Conservation (phyloP, 169 alveolate species). For the Cryptosporidium tyzzeri region DNA sequence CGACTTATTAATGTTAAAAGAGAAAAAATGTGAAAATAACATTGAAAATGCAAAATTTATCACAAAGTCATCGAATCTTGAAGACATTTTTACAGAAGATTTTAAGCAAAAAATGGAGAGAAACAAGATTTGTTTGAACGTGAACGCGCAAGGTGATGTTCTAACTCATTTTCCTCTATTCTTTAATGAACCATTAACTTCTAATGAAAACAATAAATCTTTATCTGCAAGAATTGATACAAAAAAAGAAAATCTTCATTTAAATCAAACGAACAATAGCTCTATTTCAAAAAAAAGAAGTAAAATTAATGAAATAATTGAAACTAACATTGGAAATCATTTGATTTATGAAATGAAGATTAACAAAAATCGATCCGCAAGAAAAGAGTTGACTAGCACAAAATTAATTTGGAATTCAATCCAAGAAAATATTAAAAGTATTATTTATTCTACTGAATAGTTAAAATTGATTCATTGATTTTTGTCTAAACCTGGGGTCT, state of each 20-base stretch:
- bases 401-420: slow-evolving; percentile 46
- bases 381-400: background rate
- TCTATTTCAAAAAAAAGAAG: background rate
- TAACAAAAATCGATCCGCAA: background rate
- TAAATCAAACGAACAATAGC: background rate
- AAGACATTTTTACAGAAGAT: background rate
- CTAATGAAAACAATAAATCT: background rate
- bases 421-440: slow-evolving; percentile 49
- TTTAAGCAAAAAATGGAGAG: background rate
- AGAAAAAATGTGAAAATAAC: background rate
- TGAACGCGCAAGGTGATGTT: background rate
- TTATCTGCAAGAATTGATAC: background rate
- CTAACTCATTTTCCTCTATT: no score
- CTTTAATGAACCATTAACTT: background rate
- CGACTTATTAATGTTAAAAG: slow-evolving; percentile 11
- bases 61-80: background rate
- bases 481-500: slow-evolving; percentile 58
- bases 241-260: background rate
- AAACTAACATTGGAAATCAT: background rate
- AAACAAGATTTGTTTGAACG: background rate
- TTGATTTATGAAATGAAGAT: background rate
- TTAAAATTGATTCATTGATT: background rate
- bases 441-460: slow-evolving; percentile 22
- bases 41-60: background rate
- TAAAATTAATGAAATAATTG: background rate